Percentiles rank a stretch among this genome's conserved stretches.
phyloP scores from a whole-genome alignment of 495 filamentous ascomycete species.

The Cenococcum geophilum region DNA sequence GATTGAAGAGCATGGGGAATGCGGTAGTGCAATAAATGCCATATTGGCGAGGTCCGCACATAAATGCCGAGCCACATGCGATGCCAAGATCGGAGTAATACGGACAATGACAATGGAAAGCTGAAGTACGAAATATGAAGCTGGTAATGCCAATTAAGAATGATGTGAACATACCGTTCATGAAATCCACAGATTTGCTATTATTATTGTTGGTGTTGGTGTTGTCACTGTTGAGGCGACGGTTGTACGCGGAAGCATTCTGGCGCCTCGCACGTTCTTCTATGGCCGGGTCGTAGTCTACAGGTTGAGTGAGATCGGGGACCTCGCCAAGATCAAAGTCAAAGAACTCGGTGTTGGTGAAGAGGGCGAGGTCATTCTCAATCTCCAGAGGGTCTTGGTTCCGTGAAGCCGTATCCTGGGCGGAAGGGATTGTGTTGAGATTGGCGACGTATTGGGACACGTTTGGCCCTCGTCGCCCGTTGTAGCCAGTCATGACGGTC shows the following conservation, averaged over 20 bases:
- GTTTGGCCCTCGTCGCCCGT: slow-evolving; percentile 66
- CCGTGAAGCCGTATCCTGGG: slow-evolving; percentile 56
- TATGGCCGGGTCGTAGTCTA: slow-evolving; percentile 27
- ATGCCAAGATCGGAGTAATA: slow-evolving; percentile 12
- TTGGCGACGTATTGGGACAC: slow-evolving; percentile 84
- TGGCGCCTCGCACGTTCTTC: slow-evolving; percentile 12
- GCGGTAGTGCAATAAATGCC: slow-evolving; percentile 19
- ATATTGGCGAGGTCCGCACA: slow-evolving; percentile 24
- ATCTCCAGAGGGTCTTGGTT: slow-evolving; percentile 53
- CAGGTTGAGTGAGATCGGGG: slow-evolving; percentile 4
- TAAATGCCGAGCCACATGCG: neutral
- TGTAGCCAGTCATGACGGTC: slow-evolving; percentile 58
- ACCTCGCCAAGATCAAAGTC: slow-evolving; percentile 59
- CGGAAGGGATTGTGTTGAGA: slow-evolving; percentile 68
- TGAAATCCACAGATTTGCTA: slow-evolving; percentile 13
- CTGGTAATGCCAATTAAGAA: no score
- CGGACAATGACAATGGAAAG: slow-evolving; percentile 10
- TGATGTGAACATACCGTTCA: neutral
- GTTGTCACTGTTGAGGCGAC: neutral
- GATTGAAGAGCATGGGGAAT: neutral
- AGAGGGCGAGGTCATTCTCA: slow-evolving; percentile 75
- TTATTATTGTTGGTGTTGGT: slow-evolving; percentile 6
- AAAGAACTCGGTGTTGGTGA: slow-evolving; percentile 91
- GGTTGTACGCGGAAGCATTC: slow-evolving; percentile 16
- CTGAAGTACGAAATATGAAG: neutral